Percentiles rank a stretch among this genome's conserved stretches.
These are phyloP conservation scores for Trichoderma sp. DNA, from an alignment of 2,329 filamentous ascomycete species.

Conservation along the genomic window DNA sequence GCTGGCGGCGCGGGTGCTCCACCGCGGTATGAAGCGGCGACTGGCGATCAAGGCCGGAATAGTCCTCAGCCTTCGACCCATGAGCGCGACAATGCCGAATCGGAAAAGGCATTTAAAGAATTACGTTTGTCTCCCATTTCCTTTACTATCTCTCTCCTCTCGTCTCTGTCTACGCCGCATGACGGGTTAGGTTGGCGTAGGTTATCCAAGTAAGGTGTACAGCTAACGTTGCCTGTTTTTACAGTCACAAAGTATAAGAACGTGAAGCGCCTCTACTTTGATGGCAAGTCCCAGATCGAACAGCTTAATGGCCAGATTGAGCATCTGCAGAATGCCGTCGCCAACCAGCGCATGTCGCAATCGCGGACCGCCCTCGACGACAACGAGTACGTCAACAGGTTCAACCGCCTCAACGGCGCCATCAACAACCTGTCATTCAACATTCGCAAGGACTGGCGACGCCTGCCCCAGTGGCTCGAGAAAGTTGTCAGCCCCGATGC, in stretches of 20 bases:
- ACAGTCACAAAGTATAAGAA: slow-evolving; percentile 95
- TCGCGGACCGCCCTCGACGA: slow-evolving; percentile 94
- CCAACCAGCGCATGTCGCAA: slow-evolving; percentile 91
- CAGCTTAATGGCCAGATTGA: slow-evolving; percentile 85
- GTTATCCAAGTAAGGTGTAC: background rate
- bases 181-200: background rate
- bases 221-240: background rate
- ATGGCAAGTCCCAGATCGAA: slow-evolving; percentile 90
- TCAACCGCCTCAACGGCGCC: slow-evolving; percentile 87
- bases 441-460: slow-evolving; percentile 91
- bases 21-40: slow-evolving; percentile 47
- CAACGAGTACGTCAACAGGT: slow-evolving; percentile 86
- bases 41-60: slow-evolving; percentile 52
- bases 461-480: slow-evolving; percentile 77
- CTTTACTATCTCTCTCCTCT: background rate
- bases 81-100: slow-evolving; percentile 46
- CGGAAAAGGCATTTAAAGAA: slow-evolving; percentile 60
- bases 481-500: slow-evolving; percentile 82
- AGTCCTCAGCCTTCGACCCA: slow-evolving; percentile 54
- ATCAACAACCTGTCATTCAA: slow-evolving; percentile 95
- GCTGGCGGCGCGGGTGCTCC: slow-evolving; percentile 39
- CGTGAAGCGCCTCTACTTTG: slow-evolving; percentile 96
- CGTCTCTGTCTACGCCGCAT: too few relatives aligned
- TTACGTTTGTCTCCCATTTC: slow-evolving; percentile 46
- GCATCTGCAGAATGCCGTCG: slow-evolving; percentile 94